These are phyloP conservation scores for Ascomycota sp. DNA, from an alignment of 2,329 filamentous ascomycete species.

Conservation along the genomic window DNA sequence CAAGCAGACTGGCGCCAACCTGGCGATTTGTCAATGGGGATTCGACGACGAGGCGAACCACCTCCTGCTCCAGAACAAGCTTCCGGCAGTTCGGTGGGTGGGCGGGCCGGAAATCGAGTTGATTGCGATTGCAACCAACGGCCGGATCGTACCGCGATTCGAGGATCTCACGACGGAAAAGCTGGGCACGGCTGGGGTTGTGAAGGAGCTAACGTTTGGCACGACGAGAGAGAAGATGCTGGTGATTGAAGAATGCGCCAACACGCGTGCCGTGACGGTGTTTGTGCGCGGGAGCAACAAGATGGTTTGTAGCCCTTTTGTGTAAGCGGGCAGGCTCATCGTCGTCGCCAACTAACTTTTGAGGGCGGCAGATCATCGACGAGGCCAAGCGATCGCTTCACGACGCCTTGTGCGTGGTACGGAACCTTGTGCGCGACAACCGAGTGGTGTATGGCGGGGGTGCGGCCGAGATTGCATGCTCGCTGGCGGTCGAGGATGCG, in stretches of 20 bases:
- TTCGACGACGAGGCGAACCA: slow-evolving; percentile 99
- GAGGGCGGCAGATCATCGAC: slow-evolving; percentile 60
- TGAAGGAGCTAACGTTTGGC: slow-evolving; percentile 89
- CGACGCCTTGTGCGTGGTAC: slow-evolving; percentile 91
- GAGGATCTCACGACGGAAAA: slow-evolving; percentile 85
- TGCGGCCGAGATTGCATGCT: slow-evolving; percentile 92
- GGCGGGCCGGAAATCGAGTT: slow-evolving; percentile 95
- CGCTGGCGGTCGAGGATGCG: slow-evolving; percentile 83
- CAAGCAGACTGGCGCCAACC: slow-evolving; percentile 90
- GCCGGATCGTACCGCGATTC: slow-evolving; percentile 90
- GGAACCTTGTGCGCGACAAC: slow-evolving; percentile 90
- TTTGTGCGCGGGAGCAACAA: slow-evolving; percentile 98
- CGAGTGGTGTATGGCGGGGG: slow-evolving; percentile 94
- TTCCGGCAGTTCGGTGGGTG: slow-evolving; percentile 94
- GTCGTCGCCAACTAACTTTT: not conserved
- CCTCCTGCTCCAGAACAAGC: slow-evolving; percentile 81
- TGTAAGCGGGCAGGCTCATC: not conserved
- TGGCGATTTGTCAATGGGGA: slow-evolving; percentile 98
- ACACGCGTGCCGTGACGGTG: slow-evolving; percentile 86
- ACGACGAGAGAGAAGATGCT: slow-evolving; percentile 99
- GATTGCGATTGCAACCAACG: slow-evolving; percentile 96
- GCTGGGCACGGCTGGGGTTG: slow-evolving; percentile 72
- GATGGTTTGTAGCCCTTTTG: slow-evolving; percentile 43
- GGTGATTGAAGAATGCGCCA: slow-evolving; percentile 97
- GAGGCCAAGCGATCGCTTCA: slow-evolving; percentile 95